A percentile compares a stretch with the other conserved stretches of the same genome.
phyloP scores from a whole-genome alignment of 1,139 yeast species.

The Trichomonascaceae sp. region DNA sequence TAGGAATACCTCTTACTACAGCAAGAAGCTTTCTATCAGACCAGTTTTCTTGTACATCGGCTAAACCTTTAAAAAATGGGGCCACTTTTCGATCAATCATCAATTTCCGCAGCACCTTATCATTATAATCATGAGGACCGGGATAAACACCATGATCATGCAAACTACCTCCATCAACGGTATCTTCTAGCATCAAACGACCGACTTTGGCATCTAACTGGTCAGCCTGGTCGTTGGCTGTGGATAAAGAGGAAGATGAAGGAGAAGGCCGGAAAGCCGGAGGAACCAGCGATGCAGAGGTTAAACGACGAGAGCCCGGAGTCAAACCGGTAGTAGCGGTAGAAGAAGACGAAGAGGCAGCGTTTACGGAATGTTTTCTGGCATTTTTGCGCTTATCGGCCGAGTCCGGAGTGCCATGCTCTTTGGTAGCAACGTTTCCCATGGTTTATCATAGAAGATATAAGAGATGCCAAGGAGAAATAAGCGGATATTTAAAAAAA shows the following conservation, averaged over 20 bases:
- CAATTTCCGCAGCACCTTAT: conserved; percentile 60
- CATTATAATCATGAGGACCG: conserved; percentile 66
- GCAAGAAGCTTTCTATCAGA: conserved; percentile 60
- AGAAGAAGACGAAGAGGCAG: conserved; percentile 1
- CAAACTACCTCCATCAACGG: conserved; percentile 43
- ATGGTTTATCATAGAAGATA: conserved; percentile 11
- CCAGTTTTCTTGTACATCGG: conserved; percentile 75
- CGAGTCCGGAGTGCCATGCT: conserved; percentile 9
- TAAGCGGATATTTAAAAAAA: too few species aligned
- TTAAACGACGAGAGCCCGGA: neutral
- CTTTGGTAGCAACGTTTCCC: conserved; percentile 27
- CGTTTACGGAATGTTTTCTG: neutral
- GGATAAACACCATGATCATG: conserved; percentile 90
- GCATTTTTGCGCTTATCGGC: neutral
- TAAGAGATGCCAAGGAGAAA: too few species aligned
- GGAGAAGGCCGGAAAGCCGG: conserved; percentile 1
- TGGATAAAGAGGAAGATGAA: neutral
- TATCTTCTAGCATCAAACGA: conserved; percentile 31
- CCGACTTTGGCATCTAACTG: neutral
- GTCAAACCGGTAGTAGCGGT: neutral
- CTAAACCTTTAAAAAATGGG: conserved; percentile 86
- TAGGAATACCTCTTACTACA: conserved; percentile 38
- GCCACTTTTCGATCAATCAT: conserved; percentile 67
- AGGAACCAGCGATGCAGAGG: neutral
- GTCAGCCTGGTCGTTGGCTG: neutral